Evolutionary conservation across 2,329 filamentous ascomycete species (phyloP), one percentile per base, ranked within the genome.

Genomic region (Colletotrichum navitas): DNA sequence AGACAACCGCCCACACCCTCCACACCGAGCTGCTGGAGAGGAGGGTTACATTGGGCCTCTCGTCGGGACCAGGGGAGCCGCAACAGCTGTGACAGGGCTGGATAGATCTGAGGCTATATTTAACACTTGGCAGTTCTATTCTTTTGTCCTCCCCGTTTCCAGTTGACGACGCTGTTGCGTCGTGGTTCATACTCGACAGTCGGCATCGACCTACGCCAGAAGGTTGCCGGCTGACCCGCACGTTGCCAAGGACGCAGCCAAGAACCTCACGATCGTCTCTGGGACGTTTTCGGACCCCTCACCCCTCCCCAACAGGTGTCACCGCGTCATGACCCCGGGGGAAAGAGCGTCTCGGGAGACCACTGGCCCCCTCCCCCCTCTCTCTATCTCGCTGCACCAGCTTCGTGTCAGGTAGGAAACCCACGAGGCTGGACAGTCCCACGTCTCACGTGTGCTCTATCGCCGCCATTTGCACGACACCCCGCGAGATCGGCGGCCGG

Each of bases 11-110:
- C 63, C 4, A 2, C 39, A 14, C 39, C 36, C 34, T 5, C 5
- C 5, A 52, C 52, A 1, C n/a, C 24, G 41, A 16, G 34, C 29
- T 34, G 39, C 29, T 32, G 39, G 14, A 11, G n/a, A 12, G 34
- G 34, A 18, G 52, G 32, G 63, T 66, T 66, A 51, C 63, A 66
- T 60, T 45, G 3, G 18, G 32, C 39, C 5, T 29, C 41, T 34
- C 52, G 26, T 29, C 29, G 29, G 43, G 43, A 16, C 49, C 5
- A 2, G 43, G 21, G 7, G 18, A 5, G 34, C 14, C 52, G n/a
- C 36, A 39, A 24, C 24, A 24, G 14, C 56, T n/a, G 56, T 24
- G 56, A 26, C 56, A 36, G 24, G 36, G 24, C 34, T 24, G 39
- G 21, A 29, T 29, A 8, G 52, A 47, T 26, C 51, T 12, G 56